Evolutionary conservation across 768 basidiomycete genomes (phyloP).

Genomic region (Gyrodon lividus): DNA sequence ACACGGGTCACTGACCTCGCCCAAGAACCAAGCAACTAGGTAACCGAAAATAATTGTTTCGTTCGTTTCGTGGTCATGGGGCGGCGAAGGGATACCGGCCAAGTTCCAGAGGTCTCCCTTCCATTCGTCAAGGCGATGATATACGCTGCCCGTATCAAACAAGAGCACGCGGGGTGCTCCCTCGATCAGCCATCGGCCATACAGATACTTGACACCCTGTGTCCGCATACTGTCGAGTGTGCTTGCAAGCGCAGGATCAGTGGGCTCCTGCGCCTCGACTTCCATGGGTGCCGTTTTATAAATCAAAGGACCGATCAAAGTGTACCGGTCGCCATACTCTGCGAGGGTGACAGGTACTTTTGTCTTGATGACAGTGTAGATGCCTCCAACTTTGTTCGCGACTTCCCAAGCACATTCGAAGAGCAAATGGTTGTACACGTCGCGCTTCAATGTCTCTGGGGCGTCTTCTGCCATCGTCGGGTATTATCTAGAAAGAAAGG

Average conservation of each 20-base stretch:
- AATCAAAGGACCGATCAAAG: constrained; percentile 94
- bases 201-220: constrained; percentile 90
- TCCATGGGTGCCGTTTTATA: constrained; percentile 99
- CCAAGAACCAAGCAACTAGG: constrained; percentile 99
- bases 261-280: constrained; percentile 90
- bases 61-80: constrained; percentile 97
- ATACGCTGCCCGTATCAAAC: constrained; percentile 91
- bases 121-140: constrained; percentile 93
- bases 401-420: constrained; percentile 99
- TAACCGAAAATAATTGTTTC: constrained; percentile 98
- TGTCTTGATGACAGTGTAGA: constrained; percentile 99
- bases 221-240: constrained; percentile 81
- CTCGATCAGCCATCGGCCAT: constrained; percentile 98
- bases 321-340: constrained; percentile 94
- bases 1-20: constrained; percentile 65
- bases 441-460: constrained; percentile 46
- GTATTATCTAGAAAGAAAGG: constrained; percentile 2
- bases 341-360: constrained; percentile 97
- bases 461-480: constrained; percentile 20
- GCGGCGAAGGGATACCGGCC: constrained; percentile 95
- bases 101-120: constrained; percentile 98
- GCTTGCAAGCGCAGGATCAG: constrained; percentile 72
- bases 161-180: constrained; percentile 93
- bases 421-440: constrained; percentile 76
- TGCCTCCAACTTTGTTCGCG: constrained; percentile 98